phyloP scores from a whole-genome alignment of 768 basidiomycete genomes.

The Tulasnella sp. region DNA sequence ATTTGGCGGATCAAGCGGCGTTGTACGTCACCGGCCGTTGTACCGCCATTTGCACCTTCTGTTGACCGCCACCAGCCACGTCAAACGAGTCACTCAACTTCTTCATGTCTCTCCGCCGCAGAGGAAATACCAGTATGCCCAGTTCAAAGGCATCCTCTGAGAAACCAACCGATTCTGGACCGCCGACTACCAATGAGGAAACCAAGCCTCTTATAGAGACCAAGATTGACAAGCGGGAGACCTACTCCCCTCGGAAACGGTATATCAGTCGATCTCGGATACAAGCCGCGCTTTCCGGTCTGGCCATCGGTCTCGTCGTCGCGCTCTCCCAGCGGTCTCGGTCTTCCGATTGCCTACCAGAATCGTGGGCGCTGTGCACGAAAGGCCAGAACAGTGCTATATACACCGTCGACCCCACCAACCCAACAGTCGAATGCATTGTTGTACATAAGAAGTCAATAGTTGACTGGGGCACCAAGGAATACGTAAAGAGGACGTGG shows the following conservation, averaged over 20 bases:
- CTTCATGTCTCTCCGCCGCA: background rate
- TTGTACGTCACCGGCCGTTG: background rate
- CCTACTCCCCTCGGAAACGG: background rate
- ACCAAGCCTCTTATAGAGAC: background rate
- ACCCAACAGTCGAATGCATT: conserved; percentile 64
- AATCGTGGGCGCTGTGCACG: conserved; percentile 25
- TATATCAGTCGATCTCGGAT: background rate
- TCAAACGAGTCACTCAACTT: background rate
- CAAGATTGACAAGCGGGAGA: background rate
- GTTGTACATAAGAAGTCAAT: conserved; percentile 56
- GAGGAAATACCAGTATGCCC: background rate
- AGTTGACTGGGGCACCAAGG: conserved; percentile 56
- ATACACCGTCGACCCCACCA: conserved; percentile 67
- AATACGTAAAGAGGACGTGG: conserved; percentile 47
- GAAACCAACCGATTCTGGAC: background rate
- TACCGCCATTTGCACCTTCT: background rate
- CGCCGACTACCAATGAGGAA: background rate
- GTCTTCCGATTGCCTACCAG: background rate
- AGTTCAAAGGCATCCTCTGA: background rate
- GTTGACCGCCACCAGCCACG: background rate
- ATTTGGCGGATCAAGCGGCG: too few relatives aligned
- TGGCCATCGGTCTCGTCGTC: background rate
- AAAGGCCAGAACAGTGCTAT: conserved; percentile 45
- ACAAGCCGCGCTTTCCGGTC: background rate
- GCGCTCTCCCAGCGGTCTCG: conserved; percentile 6